A percentile compares a stretch with the other conserved stretches of the same genome.
phyloP scores from a whole-genome alignment of 352 stramenopile species.

The Blastocystis sp. region DNA sequence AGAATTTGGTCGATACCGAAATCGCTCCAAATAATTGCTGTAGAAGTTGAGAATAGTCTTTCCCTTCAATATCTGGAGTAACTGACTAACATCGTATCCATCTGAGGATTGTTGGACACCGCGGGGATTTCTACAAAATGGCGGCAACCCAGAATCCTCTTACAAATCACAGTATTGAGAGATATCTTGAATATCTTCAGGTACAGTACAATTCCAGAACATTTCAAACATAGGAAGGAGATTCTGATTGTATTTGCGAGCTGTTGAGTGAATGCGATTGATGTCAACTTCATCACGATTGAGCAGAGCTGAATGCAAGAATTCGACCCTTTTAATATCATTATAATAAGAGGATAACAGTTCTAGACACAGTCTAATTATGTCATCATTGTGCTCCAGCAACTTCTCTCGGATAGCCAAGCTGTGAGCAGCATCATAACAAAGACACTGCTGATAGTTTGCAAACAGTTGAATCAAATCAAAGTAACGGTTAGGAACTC shows the following conservation, averaged over 20 bases:
- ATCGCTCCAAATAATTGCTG: conserved; percentile 8
- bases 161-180: background rate
- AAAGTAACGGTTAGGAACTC: background rate
- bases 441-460: background rate
- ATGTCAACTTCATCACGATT: no score
- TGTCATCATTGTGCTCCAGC: background rate
- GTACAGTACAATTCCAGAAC: background rate
- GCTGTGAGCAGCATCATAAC: background rate
- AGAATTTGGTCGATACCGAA: background rate
- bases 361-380: background rate
- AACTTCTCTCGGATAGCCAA: background rate
- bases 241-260: no score
- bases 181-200: background rate
- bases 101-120: background rate
- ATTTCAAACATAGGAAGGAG: background rate
- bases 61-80: background rate
- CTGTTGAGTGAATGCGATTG: no score
- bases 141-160: background rate
- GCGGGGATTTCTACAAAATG: no score
- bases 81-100: background rate
- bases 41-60: conserved; percentile 44
- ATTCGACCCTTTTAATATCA: no score
- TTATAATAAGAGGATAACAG: background rate
- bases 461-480: background rate
- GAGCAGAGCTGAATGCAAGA: no score